Conservation (phyloP, 306 rosid species). For the Cucurbita moschata region DNA sequence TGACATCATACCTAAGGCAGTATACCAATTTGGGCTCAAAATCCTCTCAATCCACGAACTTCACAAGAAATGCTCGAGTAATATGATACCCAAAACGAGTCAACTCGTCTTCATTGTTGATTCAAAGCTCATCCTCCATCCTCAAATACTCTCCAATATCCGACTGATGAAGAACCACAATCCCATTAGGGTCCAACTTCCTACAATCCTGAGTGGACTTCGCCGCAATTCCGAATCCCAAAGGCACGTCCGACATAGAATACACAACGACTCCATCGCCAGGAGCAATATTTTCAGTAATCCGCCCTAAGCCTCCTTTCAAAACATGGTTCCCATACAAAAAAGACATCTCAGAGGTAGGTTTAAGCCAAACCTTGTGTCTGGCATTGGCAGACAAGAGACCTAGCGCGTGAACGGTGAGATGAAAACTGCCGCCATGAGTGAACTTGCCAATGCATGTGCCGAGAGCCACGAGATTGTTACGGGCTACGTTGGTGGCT, state of each 20-base stretch:
- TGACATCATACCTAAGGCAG: not conserved
- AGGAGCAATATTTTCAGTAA: slow-evolving; percentile 53
- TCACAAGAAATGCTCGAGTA: not conserved
- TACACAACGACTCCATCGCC: slow-evolving; percentile 89
- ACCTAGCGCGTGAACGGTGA: slow-evolving; percentile 51
- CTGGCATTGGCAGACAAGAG: slow-evolving; percentile 59
- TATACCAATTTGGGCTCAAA: not conserved
- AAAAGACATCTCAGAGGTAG: slow-evolving; percentile 75
- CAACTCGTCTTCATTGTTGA: not conserved
- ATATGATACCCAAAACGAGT: not conserved
- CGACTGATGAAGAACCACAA: slow-evolving; percentile 73
- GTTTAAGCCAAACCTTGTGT: slow-evolving; percentile 91
- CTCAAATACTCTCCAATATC: slow-evolving; percentile 92
- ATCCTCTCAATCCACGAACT: not conserved
- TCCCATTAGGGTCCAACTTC: slow-evolving; percentile 84
- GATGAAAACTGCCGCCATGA: slow-evolving; percentile 73
- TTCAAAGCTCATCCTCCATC: slow-evolving; percentile 85
- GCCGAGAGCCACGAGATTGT: slow-evolving; percentile 51
- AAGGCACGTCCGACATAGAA: slow-evolving; percentile 75
- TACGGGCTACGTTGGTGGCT: slow-evolving; percentile 65
- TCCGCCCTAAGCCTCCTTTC: slow-evolving; percentile 76
- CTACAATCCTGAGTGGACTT: slow-evolving; percentile 88
- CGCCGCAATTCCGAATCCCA: slow-evolving; percentile 82
- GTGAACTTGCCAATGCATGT: slow-evolving; percentile 84
- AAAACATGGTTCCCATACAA: slow-evolving; percentile 75